These are phyloP conservation scores for Ustilago trichophora DNA, from an alignment of 1,284 basidiomycete genomes.

Conservation along the genomic window DNA sequence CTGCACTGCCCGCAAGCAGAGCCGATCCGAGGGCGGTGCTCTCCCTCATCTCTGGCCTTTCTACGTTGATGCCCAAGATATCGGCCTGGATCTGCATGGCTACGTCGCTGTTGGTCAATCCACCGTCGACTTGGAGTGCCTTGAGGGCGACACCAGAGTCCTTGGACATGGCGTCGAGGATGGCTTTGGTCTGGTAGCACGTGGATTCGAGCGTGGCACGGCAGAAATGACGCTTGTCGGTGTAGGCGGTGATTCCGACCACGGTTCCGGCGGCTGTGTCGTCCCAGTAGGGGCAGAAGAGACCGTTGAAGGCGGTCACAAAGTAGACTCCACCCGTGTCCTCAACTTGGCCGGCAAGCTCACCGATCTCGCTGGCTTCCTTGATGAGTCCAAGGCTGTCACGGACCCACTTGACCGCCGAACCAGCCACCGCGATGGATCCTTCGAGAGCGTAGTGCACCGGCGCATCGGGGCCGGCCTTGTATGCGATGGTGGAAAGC, in stretches of 20 bases:
- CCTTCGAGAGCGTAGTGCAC: slow-evolving; percentile 95
- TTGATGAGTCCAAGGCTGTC: slow-evolving; percentile 87
- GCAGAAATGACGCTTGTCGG: slow-evolving; percentile 90
- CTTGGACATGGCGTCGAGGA: slow-evolving; percentile 90
- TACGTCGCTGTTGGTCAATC: slow-evolving; percentile 70
- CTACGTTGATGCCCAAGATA: slow-evolving; percentile 87
- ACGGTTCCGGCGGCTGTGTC: slow-evolving; percentile 82
- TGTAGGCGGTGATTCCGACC: slow-evolving; percentile 84
- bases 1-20: slow-evolving; percentile 88
- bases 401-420: slow-evolving; percentile 92
- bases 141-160: slow-evolving; percentile 79
- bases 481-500: slow-evolving; percentile 93
- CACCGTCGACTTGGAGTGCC: slow-evolving; percentile 87
- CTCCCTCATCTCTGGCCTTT: slow-evolving; percentile 96
- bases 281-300: slow-evolving; percentile 89
- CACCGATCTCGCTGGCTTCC: slow-evolving; percentile 83
- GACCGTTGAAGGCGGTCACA: slow-evolving; percentile 92
- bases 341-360: slow-evolving; percentile 79
- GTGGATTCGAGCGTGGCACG: slow-evolving; percentile 84
- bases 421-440: slow-evolving; percentile 92
- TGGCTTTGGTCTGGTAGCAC: slow-evolving; percentile 84
- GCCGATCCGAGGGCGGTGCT: slow-evolving; percentile 97
- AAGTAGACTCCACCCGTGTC: slow-evolving; percentile 95
- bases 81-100: slow-evolving; percentile 93
- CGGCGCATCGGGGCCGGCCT: slow-evolving; percentile 79